Evolutionary conservation across 2,329 filamentous ascomycete genomes (phyloP), one percentile per base, ranked within the genome.

Genomic region (Monilinia aucupariae): DNA sequence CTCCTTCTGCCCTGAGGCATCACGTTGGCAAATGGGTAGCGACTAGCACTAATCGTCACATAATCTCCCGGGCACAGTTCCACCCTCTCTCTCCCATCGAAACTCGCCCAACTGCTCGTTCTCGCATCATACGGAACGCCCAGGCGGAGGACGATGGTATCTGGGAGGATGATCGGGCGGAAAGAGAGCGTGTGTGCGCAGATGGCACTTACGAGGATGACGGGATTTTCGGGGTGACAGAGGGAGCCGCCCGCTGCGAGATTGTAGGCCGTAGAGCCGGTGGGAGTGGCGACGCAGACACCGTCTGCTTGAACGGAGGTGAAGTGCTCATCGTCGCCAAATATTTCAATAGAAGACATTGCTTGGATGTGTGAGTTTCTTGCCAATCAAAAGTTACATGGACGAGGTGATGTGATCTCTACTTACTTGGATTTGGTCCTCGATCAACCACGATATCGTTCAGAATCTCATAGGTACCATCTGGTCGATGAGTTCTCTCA

Each of bases 371-470:
- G 45, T 37, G 25, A 58, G 52, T 50, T 45, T 37, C 27, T 25
- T 34, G 15, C 68, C 10, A 30, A 62, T 63, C 60, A 69, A 61
- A 53, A 32, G 10, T 2, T 55, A 61, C 2, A 22, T 13, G 8
- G 13, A 5, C 51, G 54, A n/a, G 27, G 30, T 34, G 15, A 63
- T 22, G 3, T 45, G 45, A 25, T 20, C 25, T 34, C 54, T 39
- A 80, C 87, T 79, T 78, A 91, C 89, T 96, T 52, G 93, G 86
- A 75, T 96, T 97, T 8, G 94, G 94, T 0, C 94, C 94, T 22
- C 94, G 84, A 72, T 99, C 94, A 37, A 97, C 85, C 10, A 99
- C 93, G n/a, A 97, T 86, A 74, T 99, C 94, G 71, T 99, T 99
- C 66, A 99, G 78, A 64, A 97, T 96, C 75, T 96, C 91, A 74